phyloP scores from a whole-genome alignment of 495 filamentous ascomycete species.

The Hypoxylon trugodes region DNA sequence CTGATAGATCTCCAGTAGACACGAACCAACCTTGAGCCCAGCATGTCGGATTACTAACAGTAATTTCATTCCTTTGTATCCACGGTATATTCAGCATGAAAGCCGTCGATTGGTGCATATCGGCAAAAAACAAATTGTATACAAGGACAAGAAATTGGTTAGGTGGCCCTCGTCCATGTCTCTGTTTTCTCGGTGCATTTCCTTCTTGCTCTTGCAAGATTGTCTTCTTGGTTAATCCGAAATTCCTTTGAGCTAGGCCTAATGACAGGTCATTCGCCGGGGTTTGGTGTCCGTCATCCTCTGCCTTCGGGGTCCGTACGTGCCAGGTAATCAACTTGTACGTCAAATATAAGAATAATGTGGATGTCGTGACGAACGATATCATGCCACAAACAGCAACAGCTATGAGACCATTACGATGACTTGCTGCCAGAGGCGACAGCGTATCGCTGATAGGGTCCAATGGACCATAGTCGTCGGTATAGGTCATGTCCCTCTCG shows the following conservation, averaged over 20 bases:
- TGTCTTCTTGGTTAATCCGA: slow-evolving; percentile 19
- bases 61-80: slow-evolving; percentile 63
- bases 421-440: slow-evolving; percentile 58
- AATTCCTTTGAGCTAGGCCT: slow-evolving; percentile 31
- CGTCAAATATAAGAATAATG: slow-evolving; percentile 64
- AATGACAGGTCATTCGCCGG: slow-evolving; percentile 34
- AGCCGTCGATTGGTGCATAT: slow-evolving; percentile 73
- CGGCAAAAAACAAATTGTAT: slow-evolving; percentile 76
- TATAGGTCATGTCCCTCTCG: slow-evolving; percentile 18
- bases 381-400: slow-evolving; percentile 66
- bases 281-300: slow-evolving; percentile 18
- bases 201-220: slow-evolving; percentile 9
- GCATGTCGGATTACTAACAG: slow-evolving; percentile 65
- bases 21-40: slow-evolving; percentile 77
- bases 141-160: slow-evolving; percentile 81
- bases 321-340: slow-evolving; percentile 67
- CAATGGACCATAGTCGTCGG: slow-evolving; percentile 28
- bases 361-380: slow-evolving; percentile 64
- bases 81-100: slow-evolving; percentile 74
- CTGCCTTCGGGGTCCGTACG: slow-evolving; percentile 1
- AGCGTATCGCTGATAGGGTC: slow-evolving; percentile 39
- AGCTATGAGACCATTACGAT: slow-evolving; percentile 62
- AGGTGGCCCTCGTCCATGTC: slow-evolving; percentile 37
- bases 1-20: slow-evolving; percentile 72
- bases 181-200: slow-evolving; percentile 43